Conservation (phyloP, 106 monocot species). For the Dioscorea alata region DNA sequence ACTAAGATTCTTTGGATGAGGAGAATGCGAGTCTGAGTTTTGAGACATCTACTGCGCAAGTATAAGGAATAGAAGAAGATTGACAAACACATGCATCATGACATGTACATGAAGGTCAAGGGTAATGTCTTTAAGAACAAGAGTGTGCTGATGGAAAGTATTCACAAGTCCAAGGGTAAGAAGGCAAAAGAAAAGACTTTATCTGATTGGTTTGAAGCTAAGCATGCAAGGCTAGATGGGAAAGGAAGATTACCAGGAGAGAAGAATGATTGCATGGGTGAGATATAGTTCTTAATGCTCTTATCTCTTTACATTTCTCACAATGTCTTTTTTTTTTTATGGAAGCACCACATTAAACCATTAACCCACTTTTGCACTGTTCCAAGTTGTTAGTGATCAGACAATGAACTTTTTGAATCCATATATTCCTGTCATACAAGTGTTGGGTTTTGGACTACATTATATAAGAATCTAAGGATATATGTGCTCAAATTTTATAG, state of each 20-base stretch:
- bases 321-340: too few species aligned
- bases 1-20: slow-evolving; percentile 51
- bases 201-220: slow-evolving; percentile 46
- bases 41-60: slow-evolving; percentile 33
- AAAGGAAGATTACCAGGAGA: slow-evolving; percentile 45
- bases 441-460: too few species aligned
- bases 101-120: slow-evolving; percentile 52
- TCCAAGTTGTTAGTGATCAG: slow-evolving; percentile 98
- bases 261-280: slow-evolving; percentile 39
- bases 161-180: slow-evolving; percentile 51
- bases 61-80: slow-evolving; percentile 43
- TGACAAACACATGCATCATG: slow-evolving; percentile 53
- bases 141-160: slow-evolving; percentile 52
- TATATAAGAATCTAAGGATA: too few species aligned
- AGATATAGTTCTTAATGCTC: background rate
- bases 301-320: too few species aligned
- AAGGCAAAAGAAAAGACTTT: slow-evolving; percentile 46
- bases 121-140: slow-evolving; percentile 54
- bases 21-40: slow-evolving; percentile 40
- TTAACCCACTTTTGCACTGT: too few species aligned
- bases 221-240: slow-evolving; percentile 45
- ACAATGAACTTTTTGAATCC: slow-evolving; percentile 86
- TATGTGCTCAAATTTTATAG: too few species aligned
- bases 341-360: too few species aligned
- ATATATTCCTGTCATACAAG: slow-evolving; percentile 25